Base-by-base conservation (phyloP, 352 stramenopile species). In the Blastocystis sp. region DNA sequence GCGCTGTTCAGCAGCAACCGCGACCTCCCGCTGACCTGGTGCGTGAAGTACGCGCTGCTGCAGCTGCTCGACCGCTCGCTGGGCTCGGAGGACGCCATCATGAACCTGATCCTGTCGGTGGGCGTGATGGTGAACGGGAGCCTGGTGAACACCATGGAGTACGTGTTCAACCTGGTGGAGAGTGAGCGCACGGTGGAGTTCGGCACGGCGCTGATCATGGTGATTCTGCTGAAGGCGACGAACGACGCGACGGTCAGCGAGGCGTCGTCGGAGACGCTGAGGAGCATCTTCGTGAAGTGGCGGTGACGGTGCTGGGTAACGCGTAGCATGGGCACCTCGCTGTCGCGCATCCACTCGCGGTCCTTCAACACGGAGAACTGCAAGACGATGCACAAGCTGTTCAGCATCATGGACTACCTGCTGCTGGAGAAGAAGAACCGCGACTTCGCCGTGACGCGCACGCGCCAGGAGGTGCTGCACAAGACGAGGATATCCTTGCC, bases 401-500 rank as follows among this genome's bases (percentile, higher is more conserved):
- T 85, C 74, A 50, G 45, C 16, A 69, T 85, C 26, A 29, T 85
- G 24, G 74, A 85, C 60, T 85, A 85, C 26, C 37, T 67, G n/a
- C 60, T 85, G 37, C 51, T 85, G 41, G 74, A 85, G 61, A 63
- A 50, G 60, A 35, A 63, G 21, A 19, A 50, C 39, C n/a, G 35
- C 16, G 74, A 85, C 26, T 31, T 33, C 24, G 60, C 65, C 24
- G 50, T 85, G 19, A 29, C 13, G 19, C 74, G 74, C 26, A 31
- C 74, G 24, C 21, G 74, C n/a, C 74, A 85, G 66, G 51, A 85
- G 37, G 66, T 85, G 2, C 61, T 85, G 10, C 66, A 59, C n/a
- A 66, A 67, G n/a, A 85, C 74, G 41, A 85, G 45, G 26, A 85
- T 85, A 85, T 85, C 74, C 74, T 85, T 31, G n/a, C n/a, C 35